Evolutionary conservation across 2,329 filamentous ascomycete genomes (phyloP), one percentile per base, ranked within the genome.

Genomic region (Botrytis porri): DNA sequence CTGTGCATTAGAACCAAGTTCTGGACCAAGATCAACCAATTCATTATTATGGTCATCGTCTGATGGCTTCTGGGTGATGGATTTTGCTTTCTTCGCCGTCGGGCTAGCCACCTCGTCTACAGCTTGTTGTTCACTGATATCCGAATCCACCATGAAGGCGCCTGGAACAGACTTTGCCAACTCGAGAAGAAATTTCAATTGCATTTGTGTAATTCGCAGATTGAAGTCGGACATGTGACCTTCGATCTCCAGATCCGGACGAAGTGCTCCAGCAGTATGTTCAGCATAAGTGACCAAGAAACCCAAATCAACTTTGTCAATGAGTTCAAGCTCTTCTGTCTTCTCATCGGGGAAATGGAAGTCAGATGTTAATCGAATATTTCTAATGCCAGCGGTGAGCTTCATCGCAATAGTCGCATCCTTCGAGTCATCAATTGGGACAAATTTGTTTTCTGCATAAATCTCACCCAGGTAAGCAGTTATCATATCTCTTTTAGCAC

Each of bases 401-500:
- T 97, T 94, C 86, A 97, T 99, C 45, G 93, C 93, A 74, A 93
- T 90, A 5, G 91, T 88, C 0, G 92, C 88, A 43, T 89, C 84
- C 77, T 92, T 85, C 0, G 90, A 90, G 74, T 97, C 94, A 75
- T 97, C 92, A 5, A 98, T 84, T 0, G 93, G 92, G 0, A 92
- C 89, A 80, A 99, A 99, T 76, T 91, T 93, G 82, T 99, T 99
- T 82, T 95, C 94, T 0, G 93, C 95, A 80, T 98, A 99, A 37
- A 99, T 98, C 81, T 99, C 97, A 83, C 96, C 96, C 4, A 99
- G 85, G 79, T 98, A 97, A 0, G 95, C 96, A 0, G 94, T 98
- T 73, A 99, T 84, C 10, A 94, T 87, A 81, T 99, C 96, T 71
- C 93, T 89, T 74, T 90, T 88, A 4, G 90, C 87, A 54, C 87